A percentile compares a stretch with the other conserved stretches of the same genome.
These are phyloP conservation scores for Penicillium sp. DNA, from an alignment of 2,329 filamentous ascomycete genomes.

Conservation along the genomic window DNA sequence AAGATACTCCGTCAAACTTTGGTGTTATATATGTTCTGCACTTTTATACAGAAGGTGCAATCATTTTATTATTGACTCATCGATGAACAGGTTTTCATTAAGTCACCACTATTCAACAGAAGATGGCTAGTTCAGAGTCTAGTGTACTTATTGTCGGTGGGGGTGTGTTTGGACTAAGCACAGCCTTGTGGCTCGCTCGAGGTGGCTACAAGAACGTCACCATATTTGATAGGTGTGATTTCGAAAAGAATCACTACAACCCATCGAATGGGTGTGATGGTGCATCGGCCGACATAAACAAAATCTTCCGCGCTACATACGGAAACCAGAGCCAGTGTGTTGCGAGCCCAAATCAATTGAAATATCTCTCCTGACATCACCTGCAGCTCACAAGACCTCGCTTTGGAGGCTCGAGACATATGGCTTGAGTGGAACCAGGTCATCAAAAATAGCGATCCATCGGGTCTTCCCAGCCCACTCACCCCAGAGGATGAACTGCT, in stretches of 20 bases:
- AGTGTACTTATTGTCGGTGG: constrained; percentile 54
- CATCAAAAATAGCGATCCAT: constrained; percentile 16
- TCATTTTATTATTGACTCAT: too few relatives aligned
- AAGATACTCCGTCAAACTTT: too few relatives aligned
- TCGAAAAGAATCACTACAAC: constrained; percentile 38
- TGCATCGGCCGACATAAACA: constrained; percentile 54
- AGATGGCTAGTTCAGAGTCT: constrained; percentile 16
- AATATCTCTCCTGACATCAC: background rate
- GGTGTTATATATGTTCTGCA: too few relatives aligned
- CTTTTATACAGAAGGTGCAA: too few relatives aligned
- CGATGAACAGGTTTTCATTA: too few relatives aligned
- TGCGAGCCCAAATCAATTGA: background rate
- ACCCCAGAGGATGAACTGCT: constrained; percentile 26
- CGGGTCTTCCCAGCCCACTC: constrained; percentile 25
- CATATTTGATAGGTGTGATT: constrained; percentile 45
- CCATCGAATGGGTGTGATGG: constrained; percentile 49
- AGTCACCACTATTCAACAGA: too few relatives aligned
- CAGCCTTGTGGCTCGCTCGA: constrained; percentile 34
- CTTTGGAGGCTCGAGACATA: constrained; percentile 35
- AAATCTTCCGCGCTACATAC: constrained; percentile 51
- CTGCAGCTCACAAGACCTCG: constrained; percentile 31
- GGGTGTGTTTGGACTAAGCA: constrained; percentile 57
- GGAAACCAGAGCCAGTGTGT: constrained; percentile 39
- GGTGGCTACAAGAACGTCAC: constrained; percentile 52
- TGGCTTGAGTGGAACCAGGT: constrained; percentile 35